These are phyloP conservation scores for Perkinsela sp. DNA, from an alignment of 208 protist genomes.

Conservation along the genomic window DNA sequence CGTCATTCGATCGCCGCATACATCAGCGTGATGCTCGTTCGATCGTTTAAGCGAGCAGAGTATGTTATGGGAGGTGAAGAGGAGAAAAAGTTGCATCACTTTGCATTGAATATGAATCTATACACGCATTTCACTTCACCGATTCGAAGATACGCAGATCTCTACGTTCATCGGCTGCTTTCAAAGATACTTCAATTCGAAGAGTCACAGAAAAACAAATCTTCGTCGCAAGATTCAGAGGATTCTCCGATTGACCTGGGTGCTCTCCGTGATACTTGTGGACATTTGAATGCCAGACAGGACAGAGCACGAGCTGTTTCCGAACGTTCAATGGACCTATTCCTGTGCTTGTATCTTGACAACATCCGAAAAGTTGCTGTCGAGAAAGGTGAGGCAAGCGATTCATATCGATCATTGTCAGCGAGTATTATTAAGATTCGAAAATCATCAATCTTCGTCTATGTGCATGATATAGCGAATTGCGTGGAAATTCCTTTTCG, in stretches of 20 bases:
- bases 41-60: slow-evolving; percentile 23
- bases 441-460: slow-evolving; percentile 4
- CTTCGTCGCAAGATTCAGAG: slow-evolving; percentile 6
- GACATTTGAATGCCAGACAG: slow-evolving; percentile 17
- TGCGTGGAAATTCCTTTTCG: slow-evolving; percentile 6
- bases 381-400: neutral
- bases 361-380: slow-evolving; percentile 6
- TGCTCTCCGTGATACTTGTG: slow-evolving; percentile 15
- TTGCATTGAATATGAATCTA: slow-evolving; percentile 38
- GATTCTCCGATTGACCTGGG: slow-evolving; percentile 16
- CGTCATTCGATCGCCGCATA: slow-evolving; percentile 10
- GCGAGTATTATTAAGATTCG: neutral
- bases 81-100: slow-evolving; percentile 21
- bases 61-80: slow-evolving; percentile 34
- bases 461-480: slow-evolving; percentile 5
- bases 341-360: neutral
- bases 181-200: slow-evolving; percentile 37
- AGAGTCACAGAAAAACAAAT: slow-evolving; percentile 10
- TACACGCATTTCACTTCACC: slow-evolving; percentile 81
- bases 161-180: slow-evolving; percentile 65
- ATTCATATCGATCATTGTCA: neutral
- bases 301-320: slow-evolving; percentile 19
- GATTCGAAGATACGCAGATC: slow-evolving; percentile 67
- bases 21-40: slow-evolving; percentile 30
- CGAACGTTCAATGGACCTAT: slow-evolving; percentile 11